These are phyloP conservation scores for Entomortierella beljakovae DNA, from an alignment of 192 early-diverging fungal genomes.

Conservation along the genomic window DNA sequence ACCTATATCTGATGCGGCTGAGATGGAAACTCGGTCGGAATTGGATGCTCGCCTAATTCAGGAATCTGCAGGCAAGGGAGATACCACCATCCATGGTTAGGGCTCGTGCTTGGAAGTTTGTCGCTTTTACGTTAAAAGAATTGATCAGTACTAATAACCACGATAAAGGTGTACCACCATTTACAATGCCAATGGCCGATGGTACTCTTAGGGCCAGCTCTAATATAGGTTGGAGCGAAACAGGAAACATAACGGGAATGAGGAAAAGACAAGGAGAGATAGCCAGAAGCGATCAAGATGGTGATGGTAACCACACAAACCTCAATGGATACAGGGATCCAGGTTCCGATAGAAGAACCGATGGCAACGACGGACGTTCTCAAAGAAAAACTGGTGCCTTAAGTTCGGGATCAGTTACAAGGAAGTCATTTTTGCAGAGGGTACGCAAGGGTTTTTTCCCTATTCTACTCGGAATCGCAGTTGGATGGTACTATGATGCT, in stretches of 20 bases:
- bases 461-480: conserved; percentile 9
- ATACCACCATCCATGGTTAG: conserved; percentile 35
- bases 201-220: conserved; percentile 35
- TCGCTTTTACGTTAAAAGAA: no score
- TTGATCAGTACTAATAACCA: no score
- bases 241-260: conserved; percentile 27
- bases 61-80: conserved; percentile 18
- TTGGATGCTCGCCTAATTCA: conserved; percentile 14
- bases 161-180: conserved; percentile 51
- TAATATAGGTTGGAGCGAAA: not conserved
- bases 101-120: not conserved
- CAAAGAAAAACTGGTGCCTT: not conserved
- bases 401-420: conserved; percentile 6
- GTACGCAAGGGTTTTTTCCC: conserved; percentile 27
- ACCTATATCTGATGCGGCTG: conserved; percentile 11
- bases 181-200: conserved; percentile 46
- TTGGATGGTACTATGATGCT: conserved; percentile 48
- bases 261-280: conserved; percentile 27
- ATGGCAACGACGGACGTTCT: not conserved
- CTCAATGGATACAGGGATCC: conserved; percentile 32
- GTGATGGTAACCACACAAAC: conserved; percentile 45
- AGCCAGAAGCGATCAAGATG: conserved; percentile 26
- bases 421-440: conserved; percentile 21
- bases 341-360: conserved; percentile 7
- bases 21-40: conserved; percentile 12